Conservation (phyloP, 192 early-diverging fungal genomes). For the Coemansia sp. region DNA sequence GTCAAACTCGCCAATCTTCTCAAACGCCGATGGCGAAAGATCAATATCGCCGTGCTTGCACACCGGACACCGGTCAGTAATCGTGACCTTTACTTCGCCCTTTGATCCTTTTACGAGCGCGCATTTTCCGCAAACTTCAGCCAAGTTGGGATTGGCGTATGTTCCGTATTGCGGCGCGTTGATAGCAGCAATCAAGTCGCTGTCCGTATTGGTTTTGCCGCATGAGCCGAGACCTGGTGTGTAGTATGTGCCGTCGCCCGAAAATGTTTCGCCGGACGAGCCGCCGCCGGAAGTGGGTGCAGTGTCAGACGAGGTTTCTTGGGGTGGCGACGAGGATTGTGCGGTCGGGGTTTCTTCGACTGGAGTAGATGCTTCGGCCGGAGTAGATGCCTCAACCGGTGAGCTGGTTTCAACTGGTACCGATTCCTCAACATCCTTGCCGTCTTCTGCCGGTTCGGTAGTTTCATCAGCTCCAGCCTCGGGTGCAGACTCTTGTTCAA, state of each 20-base stretch:
- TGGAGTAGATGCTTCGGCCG: background rate
- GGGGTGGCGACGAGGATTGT: background rate
- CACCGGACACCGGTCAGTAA: slow-evolving; percentile 57
- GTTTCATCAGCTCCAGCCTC: background rate
- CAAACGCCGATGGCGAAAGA: slow-evolving; percentile 56
- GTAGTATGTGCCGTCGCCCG: slow-evolving; percentile 62
- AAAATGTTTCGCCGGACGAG: slow-evolving; percentile 30
- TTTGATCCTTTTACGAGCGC: slow-evolving; percentile 49
- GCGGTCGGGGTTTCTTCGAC: background rate
- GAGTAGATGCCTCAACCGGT: background rate
- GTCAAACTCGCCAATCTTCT: slow-evolving; percentile 53
- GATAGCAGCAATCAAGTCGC: slow-evolving; percentile 58
- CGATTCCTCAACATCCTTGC: slow-evolving; percentile 1
- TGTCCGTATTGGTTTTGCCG: slow-evolving; percentile 48
- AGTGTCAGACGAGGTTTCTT: background rate
- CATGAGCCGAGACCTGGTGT: slow-evolving; percentile 59
- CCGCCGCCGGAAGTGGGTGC: slow-evolving; percentile 1
- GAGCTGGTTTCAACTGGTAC: background rate
- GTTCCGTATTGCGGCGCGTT: slow-evolving; percentile 58
- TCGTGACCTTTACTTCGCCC: slow-evolving; percentile 53
- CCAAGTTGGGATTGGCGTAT: slow-evolving; percentile 50
- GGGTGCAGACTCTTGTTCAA: background rate
- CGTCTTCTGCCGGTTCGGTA: background rate
- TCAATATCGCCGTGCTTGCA: slow-evolving; percentile 58
- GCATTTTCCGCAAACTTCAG: slow-evolving; percentile 55